Evolutionary conservation across 208 protist species (phyloP), one percentile per base, ranked within the genome.

Genomic region (Trypanosoma boissoni): DNA sequence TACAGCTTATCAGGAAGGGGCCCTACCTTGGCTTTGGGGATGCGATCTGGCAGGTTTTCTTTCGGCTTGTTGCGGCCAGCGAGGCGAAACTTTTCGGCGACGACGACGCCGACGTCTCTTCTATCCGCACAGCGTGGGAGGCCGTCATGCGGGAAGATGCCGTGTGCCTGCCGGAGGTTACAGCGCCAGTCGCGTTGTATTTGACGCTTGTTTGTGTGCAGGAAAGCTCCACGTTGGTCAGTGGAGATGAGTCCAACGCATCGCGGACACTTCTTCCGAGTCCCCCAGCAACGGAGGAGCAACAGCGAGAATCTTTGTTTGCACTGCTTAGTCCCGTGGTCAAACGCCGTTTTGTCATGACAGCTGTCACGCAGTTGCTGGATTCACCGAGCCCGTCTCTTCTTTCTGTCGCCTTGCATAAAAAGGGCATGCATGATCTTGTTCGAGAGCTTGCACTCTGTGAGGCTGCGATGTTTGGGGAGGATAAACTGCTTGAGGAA

Each of bases 31-130:
- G 78, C 41, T 73, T 75, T 62, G 87, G 81, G 24, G 80, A 88
- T 50, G 79, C 57, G 8, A 73, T 88, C 16, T 91, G 84, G 84
- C 74, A 70, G 26, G 60, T 83, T 24, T 88, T 90, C 59, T 82
- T 91, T 37, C 29, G 69, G 3, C 70, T 71, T 16, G 81, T 90
- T 12, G 55, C 76, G 49, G 20, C 71, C 16, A 55, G 83, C 51
- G 76, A 81, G 45, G 51, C 6, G 18, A 60, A 61, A 6, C 43
- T 90, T 26, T 83, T 90, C 42, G 53, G 20, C 6, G 26, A 55
- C 9, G 39, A 58, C 2, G 80, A 88, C 42, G 53, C 16, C 6
- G 26, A 55, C 9, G 39, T 55, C 2, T 48, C 42, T 29, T 56
- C 59, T 23, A 62, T 94, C 10, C 66, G 68, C 23, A 83, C 71